phyloP scores from a whole-genome alignment of 2,329 filamentous ascomycete species.

The Ceratocystis variospora region DNA sequence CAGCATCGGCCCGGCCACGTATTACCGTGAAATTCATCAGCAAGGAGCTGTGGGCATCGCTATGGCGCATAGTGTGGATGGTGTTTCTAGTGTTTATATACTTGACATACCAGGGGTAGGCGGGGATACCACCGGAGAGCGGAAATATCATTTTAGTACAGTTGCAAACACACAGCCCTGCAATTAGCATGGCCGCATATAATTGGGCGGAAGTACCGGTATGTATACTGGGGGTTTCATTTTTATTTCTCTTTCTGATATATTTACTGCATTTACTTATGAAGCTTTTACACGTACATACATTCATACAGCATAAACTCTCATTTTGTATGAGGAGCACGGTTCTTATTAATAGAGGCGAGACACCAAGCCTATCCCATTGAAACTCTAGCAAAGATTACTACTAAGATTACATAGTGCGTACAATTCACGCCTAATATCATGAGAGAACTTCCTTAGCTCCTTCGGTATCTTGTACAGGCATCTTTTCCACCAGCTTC shows the following conservation, averaged over 20 bases:
- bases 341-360: neutral
- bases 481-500: conserved; percentile 12
- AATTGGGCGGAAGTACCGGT: neutral
- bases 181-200: neutral
- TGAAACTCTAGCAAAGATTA: neutral
- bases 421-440: conserved; percentile 35
- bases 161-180: too few relatives aligned
- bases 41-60: conserved; percentile 46
- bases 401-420: conserved; percentile 35
- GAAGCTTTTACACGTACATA: conserved; percentile 30
- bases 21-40: conserved; percentile 35
- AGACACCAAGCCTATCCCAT: neutral
- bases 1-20: conserved; percentile 25
- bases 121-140: neutral
- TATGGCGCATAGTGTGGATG: conserved; percentile 50
- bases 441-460: conserved; percentile 7
- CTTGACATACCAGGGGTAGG: conserved; percentile 48
- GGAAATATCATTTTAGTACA: neutral
- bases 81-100: conserved; percentile 52
- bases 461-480: neutral
- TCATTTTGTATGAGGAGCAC: neutral
- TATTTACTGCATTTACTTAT: conserved; percentile 6
- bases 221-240: neutral
- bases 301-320: too few relatives aligned
- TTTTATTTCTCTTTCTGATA: neutral